phyloP scores from a whole-genome alignment of 2,329 filamentous ascomycete genomes.

The Epicoccum sorghinum region DNA sequence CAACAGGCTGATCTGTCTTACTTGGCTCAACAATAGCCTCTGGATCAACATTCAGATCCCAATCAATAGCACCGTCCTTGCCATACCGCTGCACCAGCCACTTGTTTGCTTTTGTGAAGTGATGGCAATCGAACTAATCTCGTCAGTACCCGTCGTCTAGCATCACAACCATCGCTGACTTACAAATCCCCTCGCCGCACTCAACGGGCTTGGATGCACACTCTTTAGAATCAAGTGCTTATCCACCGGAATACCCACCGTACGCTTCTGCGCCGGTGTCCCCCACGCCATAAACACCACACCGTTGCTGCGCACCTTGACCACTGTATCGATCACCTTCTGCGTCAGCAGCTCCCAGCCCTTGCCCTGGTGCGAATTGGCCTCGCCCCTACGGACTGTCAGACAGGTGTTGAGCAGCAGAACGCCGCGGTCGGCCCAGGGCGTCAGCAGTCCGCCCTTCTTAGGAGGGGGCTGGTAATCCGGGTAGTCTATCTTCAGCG shows the following conservation, averaged over 20 bases:
- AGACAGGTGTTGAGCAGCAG: conserved; percentile 93
- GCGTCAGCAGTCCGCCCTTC: conserved; percentile 80
- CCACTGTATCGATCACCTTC: conserved; percentile 85
- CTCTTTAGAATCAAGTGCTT: conserved; percentile 83
- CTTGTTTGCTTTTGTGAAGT: conserved; percentile 82
- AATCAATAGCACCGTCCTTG: conserved; percentile 80
- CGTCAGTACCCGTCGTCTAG: conserved; percentile 39
- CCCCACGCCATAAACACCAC: conserved; percentile 98
- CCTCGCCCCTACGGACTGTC: conserved; percentile 87
- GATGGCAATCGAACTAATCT: conserved; percentile 71
- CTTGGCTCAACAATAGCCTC: conserved; percentile 35
- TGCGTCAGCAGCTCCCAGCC: conserved; percentile 97
- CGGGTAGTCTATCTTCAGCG: conserved; percentile 87
- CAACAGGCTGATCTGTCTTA: conserved; percentile 33
- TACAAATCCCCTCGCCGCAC: conserved; percentile 78
- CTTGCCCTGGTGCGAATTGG: conserved; percentile 81
- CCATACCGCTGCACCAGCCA: conserved; percentile 85
- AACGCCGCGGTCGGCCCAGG: conserved; percentile 93
- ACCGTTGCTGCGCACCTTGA: conserved; percentile 74
- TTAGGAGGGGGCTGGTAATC: conserved; percentile 76
- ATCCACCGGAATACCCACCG: conserved; percentile 72
- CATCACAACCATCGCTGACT: conserved; percentile 30
- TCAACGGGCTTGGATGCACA: conserved; percentile 93
- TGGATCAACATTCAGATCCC: conserved; percentile 66
- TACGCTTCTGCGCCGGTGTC: conserved; percentile 78